Evolutionary conservation across 2,329 filamentous ascomycete genomes (phyloP).

Genomic region (Ophiostoma novo-ulmi): DNA sequence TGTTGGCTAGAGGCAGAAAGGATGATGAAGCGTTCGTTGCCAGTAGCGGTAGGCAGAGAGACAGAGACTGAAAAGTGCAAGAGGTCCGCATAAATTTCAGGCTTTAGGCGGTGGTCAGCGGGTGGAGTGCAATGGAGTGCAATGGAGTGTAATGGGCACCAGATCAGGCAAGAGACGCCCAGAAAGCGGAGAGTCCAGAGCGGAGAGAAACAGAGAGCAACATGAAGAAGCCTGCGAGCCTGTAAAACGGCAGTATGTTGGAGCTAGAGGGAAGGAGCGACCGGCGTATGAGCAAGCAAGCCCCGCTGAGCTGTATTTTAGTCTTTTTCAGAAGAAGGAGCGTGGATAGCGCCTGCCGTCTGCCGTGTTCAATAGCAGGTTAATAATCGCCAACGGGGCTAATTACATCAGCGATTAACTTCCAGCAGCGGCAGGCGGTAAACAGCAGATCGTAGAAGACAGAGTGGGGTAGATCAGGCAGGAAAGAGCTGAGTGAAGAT

Average conservation of each 20-base stretch:
- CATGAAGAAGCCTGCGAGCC: neutral
- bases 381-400: neutral
- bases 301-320: neutral
- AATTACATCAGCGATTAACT: neutral
- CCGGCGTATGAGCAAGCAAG: neutral
- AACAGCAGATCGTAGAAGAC: too few relatives aligned
- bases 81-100: conserved; percentile 8
- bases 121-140: conserved; percentile 6
- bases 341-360: neutral
- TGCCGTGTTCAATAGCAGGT: too few relatives aligned
- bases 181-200: neutral
- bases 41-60: neutral
- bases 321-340: neutral
- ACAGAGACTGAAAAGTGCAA: neutral
- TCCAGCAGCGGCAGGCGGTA: neutral
- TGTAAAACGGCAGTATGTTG: neutral
- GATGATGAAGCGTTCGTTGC: conserved; percentile 3
- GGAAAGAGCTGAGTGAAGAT: too few relatives aligned
- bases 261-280: neutral
- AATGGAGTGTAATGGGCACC: neutral
- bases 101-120: conserved; percentile 5
- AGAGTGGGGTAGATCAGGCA: neutral
- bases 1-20: neutral
- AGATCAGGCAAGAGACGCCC: neutral
- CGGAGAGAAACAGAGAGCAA: neutral